phyloP scores from a whole-genome alignment of 306 rosid genomes.

The Phaseolus lunatus region DNA sequence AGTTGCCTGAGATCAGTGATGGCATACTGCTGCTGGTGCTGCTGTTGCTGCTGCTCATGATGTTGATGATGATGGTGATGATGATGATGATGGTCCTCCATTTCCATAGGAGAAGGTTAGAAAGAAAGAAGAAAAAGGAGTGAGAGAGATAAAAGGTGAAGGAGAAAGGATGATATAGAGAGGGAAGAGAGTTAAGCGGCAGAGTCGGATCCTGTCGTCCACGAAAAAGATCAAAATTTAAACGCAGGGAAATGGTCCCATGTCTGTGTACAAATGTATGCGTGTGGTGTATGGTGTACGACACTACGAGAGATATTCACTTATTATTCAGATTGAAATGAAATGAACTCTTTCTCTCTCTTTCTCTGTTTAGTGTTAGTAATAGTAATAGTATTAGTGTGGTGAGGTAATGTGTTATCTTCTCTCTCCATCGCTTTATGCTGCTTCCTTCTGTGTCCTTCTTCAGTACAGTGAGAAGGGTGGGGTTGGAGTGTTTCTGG shows the following conservation, averaged over 20 bases:
- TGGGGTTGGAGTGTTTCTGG: constrained; percentile 37
- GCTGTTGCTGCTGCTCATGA: constrained; percentile 38
- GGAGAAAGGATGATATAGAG: background rate
- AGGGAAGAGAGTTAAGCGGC: constrained; percentile 64
- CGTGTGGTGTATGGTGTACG: constrained; percentile 40
- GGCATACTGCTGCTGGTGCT: constrained; percentile 50
- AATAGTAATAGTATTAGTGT: background rate
- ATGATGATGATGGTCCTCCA: constrained; percentile 71
- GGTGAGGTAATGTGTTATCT: constrained; percentile 10
- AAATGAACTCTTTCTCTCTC: background rate
- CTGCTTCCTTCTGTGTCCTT: constrained; percentile 53
- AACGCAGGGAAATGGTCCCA: constrained; percentile 87
- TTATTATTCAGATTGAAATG: constrained; percentile 8
- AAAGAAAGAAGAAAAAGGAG: background rate
- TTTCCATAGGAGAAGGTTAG: constrained; percentile 57
- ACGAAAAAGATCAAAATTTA: constrained; percentile 67
- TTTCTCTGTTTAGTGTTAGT: background rate
- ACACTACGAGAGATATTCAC: background rate
- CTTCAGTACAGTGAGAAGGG: constrained; percentile 30
- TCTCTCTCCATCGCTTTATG: constrained; percentile 37
- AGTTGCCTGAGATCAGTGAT: constrained; percentile 76
- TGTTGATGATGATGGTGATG: constrained; percentile 46
- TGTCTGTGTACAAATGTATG: constrained; percentile 54
- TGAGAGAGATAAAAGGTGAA: constrained; percentile 18
- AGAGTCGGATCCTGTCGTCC: constrained; percentile 98